Conservation (phyloP, 106 monocot species). For the Allium cepa region DNA sequence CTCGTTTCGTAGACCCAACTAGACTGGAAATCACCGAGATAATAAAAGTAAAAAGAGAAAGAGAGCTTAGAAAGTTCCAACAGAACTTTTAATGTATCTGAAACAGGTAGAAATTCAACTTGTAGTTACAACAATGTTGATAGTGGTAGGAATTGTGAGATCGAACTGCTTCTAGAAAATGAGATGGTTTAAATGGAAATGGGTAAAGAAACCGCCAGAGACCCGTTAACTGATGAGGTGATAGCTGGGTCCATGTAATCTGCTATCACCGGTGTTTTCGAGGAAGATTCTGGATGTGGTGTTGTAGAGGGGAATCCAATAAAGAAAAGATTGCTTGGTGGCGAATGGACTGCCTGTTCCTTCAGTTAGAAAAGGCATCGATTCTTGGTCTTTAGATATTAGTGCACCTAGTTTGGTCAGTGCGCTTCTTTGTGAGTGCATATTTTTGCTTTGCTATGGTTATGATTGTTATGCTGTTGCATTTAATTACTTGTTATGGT, state of each 20-base stretch:
- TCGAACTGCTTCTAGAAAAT: not conserved
- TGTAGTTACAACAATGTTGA: no score
- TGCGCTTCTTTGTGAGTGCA: constrained; percentile 61
- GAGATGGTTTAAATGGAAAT: constrained; percentile 2
- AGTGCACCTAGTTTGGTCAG: constrained; percentile 91
- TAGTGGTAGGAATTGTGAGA: constrained; percentile 1
- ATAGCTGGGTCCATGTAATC: not conserved
- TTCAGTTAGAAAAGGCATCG: constrained; percentile 70
- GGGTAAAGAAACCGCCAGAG: not conserved
- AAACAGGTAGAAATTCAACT: not conserved
- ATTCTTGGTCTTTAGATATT: constrained; percentile 87
- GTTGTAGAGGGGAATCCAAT: constrained; percentile 24
- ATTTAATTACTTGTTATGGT: not conserved
- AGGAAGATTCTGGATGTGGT: not conserved
- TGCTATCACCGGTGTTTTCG: not conserved
- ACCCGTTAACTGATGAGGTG: not conserved
- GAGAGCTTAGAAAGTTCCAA: constrained; percentile 60
- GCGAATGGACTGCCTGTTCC: constrained; percentile 91
- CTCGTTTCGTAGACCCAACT: no score
- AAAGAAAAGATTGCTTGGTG: constrained; percentile 80
- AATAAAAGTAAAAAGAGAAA: constrained; percentile 48
- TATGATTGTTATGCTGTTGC: not conserved
- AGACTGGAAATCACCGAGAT: no score
- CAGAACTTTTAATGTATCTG: constrained; percentile 11
- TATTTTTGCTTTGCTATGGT: no score